Conservation (phyloP, 2,329 filamentous ascomycete species). For the Ascosphaera apis region DNA sequence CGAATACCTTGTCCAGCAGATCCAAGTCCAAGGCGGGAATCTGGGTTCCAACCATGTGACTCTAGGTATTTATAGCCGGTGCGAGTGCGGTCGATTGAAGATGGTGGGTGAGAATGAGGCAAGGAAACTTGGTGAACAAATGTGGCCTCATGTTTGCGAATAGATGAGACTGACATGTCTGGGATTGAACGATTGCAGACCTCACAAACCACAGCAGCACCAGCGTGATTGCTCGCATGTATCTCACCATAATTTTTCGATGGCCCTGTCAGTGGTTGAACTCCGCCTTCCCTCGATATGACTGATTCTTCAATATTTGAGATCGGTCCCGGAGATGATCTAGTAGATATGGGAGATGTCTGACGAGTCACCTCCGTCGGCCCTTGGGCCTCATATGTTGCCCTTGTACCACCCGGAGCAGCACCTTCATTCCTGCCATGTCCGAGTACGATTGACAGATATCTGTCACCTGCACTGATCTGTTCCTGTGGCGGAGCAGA, state of each 20-base stretch:
- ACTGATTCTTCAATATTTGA: no score
- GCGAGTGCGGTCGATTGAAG: slow-evolving; percentile 32
- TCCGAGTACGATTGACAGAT: slow-evolving; percentile 25
- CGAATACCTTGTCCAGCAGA: slow-evolving; percentile 45
- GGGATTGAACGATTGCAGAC: slow-evolving; percentile 36
- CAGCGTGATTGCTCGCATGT: slow-evolving; percentile 1
- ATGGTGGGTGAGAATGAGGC: slow-evolving; percentile 33
- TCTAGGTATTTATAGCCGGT: slow-evolving; percentile 33
- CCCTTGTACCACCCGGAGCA: not conserved
- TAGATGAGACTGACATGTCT: slow-evolving; percentile 7
- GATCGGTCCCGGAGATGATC: slow-evolving; percentile 1
- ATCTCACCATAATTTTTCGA: no score
- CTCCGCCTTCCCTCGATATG: no score
- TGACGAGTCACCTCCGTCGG: not conserved
- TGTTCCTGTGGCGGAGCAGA: slow-evolving; percentile 7
- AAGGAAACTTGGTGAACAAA: slow-evolving; percentile 34
- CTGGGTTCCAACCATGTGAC: slow-evolving; percentile 36
- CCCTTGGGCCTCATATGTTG: not conserved
- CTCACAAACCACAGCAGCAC: slow-evolving; percentile 23
- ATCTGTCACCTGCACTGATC: slow-evolving; percentile 16
- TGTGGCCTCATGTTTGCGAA: slow-evolving; percentile 23
- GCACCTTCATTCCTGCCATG: not conserved
- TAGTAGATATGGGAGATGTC: not conserved
- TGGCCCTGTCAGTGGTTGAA: no score
- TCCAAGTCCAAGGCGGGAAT: slow-evolving; percentile 46